Evolutionary conservation across 169 alveolate genomes (phyloP).

Genomic region (Cryptosporidium meleagridis): DNA sequence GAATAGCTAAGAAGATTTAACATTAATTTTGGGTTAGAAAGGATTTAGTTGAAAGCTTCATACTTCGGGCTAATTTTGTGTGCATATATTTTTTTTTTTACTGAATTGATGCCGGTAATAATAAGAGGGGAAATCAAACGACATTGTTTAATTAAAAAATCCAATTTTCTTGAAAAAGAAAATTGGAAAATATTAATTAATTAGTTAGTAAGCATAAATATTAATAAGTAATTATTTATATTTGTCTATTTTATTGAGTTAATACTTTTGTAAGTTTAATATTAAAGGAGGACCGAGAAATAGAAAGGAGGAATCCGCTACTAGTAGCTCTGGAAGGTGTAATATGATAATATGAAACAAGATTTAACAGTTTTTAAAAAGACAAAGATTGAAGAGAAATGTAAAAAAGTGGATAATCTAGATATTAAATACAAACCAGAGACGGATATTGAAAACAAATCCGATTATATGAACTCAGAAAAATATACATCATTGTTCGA

Average conservation of each 20-base stretch:
- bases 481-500: background rate
- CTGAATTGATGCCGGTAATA: constrained; percentile 8
- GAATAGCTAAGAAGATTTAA: too few relatives aligned
- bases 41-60: background rate
- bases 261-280: background rate
- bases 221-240: background rate
- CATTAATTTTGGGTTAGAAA: too few relatives aligned
- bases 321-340: background rate
- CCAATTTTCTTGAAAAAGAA: background rate
- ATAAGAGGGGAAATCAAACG: background rate
- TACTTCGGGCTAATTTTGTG: background rate
- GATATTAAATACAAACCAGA: background rate
- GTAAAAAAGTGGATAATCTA: background rate
- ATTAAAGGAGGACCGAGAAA: background rate
- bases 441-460: constrained; percentile 19
- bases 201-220: background rate
- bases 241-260: background rate
- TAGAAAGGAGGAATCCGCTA: background rate
- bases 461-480: constrained; percentile 16
- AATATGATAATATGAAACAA: background rate
- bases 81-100: background rate
- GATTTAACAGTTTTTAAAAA: background rate
- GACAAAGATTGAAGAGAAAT: constrained; percentile 7
- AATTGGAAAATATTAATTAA: background rate
- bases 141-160: background rate